phyloP scores from a whole-genome alignment of 2,329 filamentous ascomycete species.

The Botrytis fragariae region DNA sequence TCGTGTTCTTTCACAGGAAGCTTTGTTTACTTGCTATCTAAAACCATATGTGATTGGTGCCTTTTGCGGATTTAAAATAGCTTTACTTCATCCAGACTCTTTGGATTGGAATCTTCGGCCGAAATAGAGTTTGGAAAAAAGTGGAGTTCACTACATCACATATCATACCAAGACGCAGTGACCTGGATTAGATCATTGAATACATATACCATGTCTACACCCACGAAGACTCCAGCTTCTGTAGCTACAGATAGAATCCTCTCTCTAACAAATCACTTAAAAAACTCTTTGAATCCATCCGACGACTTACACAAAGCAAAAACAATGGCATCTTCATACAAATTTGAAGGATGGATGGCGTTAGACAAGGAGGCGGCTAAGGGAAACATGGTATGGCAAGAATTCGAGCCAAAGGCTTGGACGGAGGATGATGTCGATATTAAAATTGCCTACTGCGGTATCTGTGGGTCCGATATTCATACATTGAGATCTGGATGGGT shows the following conservation, averaged over 20 bases:
- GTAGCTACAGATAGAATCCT: slow-evolving; percentile 27
- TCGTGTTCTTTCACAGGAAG: neutral
- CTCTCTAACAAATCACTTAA: slow-evolving; percentile 30
- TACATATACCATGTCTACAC: slow-evolving; percentile 26
- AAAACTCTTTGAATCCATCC: slow-evolving; percentile 27
- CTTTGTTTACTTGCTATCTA: neutral
- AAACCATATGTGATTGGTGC: neutral
- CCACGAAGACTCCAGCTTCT: slow-evolving; percentile 26
- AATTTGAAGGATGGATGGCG: slow-evolving; percentile 43
- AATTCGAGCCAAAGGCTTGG: slow-evolving; percentile 49
- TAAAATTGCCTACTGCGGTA: slow-evolving; percentile 50
- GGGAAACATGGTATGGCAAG: slow-evolving; percentile 40
- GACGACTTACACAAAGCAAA: slow-evolving; percentile 28
- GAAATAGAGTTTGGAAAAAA: neutral
- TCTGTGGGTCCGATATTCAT: slow-evolving; percentile 45
- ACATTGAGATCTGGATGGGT: slow-evolving; percentile 38
- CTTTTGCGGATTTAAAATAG: neutral
- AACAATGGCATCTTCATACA: slow-evolving; percentile 37
- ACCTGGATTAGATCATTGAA: neutral
- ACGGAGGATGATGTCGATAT: slow-evolving; percentile 52
- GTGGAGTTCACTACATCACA: neutral
- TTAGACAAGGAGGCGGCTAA: slow-evolving; percentile 36
- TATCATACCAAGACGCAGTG: neutral
- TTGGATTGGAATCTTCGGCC: neutral
- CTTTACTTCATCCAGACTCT: neutral